phyloP scores from a whole-genome alignment of 768 basidiomycete species.

The Saitozyma podzolica region DNA sequence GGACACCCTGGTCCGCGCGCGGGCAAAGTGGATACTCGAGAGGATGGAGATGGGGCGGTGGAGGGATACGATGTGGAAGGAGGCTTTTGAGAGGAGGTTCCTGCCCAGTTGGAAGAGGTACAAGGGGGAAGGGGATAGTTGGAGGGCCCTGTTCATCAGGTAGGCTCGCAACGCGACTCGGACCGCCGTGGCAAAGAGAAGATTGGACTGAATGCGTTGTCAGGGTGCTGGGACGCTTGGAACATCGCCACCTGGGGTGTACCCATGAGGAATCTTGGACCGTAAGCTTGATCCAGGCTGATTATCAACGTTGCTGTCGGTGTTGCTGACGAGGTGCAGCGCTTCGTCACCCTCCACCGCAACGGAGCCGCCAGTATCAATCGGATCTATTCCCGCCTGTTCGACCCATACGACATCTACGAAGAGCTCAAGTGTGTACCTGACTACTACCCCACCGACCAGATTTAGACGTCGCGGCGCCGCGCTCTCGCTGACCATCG shows the following conservation, averaged over 20 bases:
- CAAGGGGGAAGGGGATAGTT: slow-evolving; percentile 30
- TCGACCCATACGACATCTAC: slow-evolving; percentile 49
- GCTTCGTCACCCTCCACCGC: slow-evolving; percentile 46
- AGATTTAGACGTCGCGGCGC: background rate
- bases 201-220: background rate
- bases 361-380: slow-evolving; percentile 48
- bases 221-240: slow-evolving; percentile 37
- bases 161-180: background rate
- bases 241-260: slow-evolving; percentile 44
- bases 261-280: slow-evolving; percentile 52
- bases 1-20: slow-evolving; percentile 35
- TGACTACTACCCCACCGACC: background rate
- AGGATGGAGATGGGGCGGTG: slow-evolving; percentile 33
- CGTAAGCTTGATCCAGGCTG: slow-evolving; percentile 11
- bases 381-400: slow-evolving; percentile 44
- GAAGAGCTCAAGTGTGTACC: slow-evolving; percentile 42
- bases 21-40: slow-evolving; percentile 48
- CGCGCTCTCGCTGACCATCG: background rate
- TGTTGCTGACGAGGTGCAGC: slow-evolving; percentile 9
- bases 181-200: background rate
- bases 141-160: slow-evolving; percentile 45
- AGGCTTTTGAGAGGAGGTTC: slow-evolving; percentile 43
- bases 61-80: slow-evolving; percentile 37
- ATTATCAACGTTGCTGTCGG: background rate
- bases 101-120: slow-evolving; percentile 45